Conservation (phyloP, 345 rosid genomes). For the Cardamine chenopodiifolia region DNA sequence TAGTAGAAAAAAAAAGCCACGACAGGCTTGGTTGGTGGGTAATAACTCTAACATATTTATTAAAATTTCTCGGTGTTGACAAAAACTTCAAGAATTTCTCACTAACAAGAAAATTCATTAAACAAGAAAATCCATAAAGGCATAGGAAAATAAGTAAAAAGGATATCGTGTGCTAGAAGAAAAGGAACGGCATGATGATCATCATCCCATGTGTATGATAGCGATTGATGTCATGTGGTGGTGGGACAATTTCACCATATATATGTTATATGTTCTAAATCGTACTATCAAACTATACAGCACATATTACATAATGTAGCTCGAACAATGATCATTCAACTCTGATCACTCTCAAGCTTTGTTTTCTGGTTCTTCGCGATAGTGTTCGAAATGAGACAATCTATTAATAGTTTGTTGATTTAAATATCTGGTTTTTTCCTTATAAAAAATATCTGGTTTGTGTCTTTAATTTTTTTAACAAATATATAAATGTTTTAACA, state of each 20-base stretch:
- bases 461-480: too few relatives aligned
- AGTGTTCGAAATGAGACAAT: not conserved
- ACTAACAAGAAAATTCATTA: not conserved
- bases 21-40: slow-evolving; percentile 4
- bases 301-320: not conserved
- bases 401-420: not conserved
- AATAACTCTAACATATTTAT: not conserved
- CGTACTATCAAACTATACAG: slow-evolving; percentile 2
- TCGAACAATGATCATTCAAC: not conserved
- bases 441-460: too few relatives aligned
- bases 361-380: not conserved
- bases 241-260: slow-evolving; percentile 34
- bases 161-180: slow-evolving; percentile 33
- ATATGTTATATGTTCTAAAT: slow-evolving; percentile 3
- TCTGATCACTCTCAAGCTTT: not conserved
- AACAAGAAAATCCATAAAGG: slow-evolving; percentile 13
- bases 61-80: not conserved
- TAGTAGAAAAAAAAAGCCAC: not conserved
- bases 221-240: slow-evolving; percentile 39
- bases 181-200: slow-evolving; percentile 26
- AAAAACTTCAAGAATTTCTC: too few relatives aligned
- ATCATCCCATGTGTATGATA: slow-evolving; percentile 39
- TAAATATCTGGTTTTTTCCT: not conserved
- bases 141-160: slow-evolving; percentile 20
- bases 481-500: too few relatives aligned